Base-by-base conservation (phyloP, 1,284 basidiomycete genomes). In the Tilletia horrida region DNA sequence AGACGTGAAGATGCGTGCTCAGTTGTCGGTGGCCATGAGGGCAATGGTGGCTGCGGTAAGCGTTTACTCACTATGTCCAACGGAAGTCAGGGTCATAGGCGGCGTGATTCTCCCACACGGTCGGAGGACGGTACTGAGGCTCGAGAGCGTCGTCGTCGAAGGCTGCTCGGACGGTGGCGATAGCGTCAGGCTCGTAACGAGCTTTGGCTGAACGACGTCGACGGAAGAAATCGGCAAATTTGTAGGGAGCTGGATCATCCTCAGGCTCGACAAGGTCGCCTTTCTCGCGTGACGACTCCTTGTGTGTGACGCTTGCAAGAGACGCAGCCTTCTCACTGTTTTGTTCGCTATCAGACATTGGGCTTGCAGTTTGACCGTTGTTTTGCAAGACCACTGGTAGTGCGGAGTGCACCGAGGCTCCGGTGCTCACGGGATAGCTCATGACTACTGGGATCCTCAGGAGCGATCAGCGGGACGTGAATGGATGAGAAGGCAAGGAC, bases 51-150 rank as follows among this genome's bases (percentile, higher is more conserved):
- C n/a, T n/a, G n/a, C n/a, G n/a, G n/a, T n/a, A n/a, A n/a, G n/a
- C n/a, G n/a, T 83, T 79, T 90, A 89, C 75, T 91, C 89, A 40
- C 85, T 79, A 85, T 0, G 88, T 90, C 89, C 89, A 91, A 3
- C 89, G 85, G 31, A 87, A 87, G 14, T 83, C 79, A 0, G 87
- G 86, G 74, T 90, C 87, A 72, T 90, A 90, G 8, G 88, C 84
- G 73, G 89, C 87, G 0, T 84, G 69, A 73, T 88, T 89, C 79
- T 90, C 89, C 70, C 88, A 89, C 1, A 84, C 76, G 2, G 84
- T 81, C 65, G 85, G 86, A 1, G 88, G 88, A 81, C 85, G 85
- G 71, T 88, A 88, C 68, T 63, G 75, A 44, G 71, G 77, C 66
- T 62, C 63, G 18, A 71, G 71, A 52, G 57, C 69, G 64, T 87